phyloP scores from a whole-genome alignment of 768 basidiomycete genomes.

The Pholiota conissans region DNA sequence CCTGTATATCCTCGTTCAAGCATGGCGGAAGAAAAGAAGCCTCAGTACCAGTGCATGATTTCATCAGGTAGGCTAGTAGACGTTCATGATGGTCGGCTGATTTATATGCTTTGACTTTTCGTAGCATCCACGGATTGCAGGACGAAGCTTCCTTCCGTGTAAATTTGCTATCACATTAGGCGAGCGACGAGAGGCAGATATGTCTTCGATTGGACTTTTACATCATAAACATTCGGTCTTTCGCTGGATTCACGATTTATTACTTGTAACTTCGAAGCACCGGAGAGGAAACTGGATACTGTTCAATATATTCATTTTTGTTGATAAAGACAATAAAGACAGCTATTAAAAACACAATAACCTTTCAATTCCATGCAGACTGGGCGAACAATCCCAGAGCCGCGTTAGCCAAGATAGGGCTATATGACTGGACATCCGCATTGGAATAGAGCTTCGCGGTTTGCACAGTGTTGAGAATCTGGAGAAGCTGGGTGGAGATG shows the following conservation, averaged over 20 bases:
- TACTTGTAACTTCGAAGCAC: too few relatives aligned
- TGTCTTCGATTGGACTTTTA: too few relatives aligned
- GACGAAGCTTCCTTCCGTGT: too few relatives aligned
- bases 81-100: neutral
- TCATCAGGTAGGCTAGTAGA: neutral
- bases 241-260: neutral
- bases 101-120: too few relatives aligned
- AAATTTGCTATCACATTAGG: too few relatives aligned
- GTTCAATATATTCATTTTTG: neutral
- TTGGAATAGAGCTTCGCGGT: conserved; percentile 45
- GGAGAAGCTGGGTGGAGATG: conserved; percentile 51
- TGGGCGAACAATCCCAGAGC: conserved; percentile 61
- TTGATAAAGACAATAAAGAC: neutral
- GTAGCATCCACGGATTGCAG: too few relatives aligned
- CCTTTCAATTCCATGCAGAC: conserved; percentile 38
- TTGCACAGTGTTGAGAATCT: conserved; percentile 58
- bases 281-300: neutral
- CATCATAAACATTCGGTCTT: too few relatives aligned
- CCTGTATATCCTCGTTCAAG: neutral
- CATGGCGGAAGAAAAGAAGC: neutral
- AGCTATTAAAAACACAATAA: neutral
- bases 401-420: conserved; percentile 46
- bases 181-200: too few relatives aligned
- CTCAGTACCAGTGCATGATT: too few relatives aligned
- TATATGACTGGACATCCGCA: conserved; percentile 56